Conservation (phyloP, 192 early-diverging fungal species). For the Linnemannia schmuckeri region DNA sequence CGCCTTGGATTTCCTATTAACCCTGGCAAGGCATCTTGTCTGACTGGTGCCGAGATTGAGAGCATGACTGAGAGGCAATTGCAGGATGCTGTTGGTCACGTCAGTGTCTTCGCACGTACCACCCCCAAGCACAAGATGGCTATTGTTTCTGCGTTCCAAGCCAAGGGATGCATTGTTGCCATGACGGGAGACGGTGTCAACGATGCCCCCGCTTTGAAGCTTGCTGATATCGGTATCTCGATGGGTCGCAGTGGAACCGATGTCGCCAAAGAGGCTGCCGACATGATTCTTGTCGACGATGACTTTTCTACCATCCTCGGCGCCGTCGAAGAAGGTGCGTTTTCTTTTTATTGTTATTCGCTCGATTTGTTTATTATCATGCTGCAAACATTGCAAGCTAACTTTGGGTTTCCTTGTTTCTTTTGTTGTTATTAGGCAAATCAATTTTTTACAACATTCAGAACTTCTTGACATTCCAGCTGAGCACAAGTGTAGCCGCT, state of each 20-base stretch:
- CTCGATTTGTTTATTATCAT: neutral
- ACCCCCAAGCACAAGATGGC: constrained; percentile 92
- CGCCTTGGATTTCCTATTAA: constrained; percentile 86
- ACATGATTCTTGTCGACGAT: constrained; percentile 98
- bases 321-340: constrained; percentile 93
- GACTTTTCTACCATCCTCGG: constrained; percentile 93
- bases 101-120: constrained; percentile 84
- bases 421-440: constrained; percentile 71
- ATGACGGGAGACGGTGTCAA: constrained; percentile 99
- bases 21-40: constrained; percentile 68
- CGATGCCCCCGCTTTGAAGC: constrained; percentile 93
- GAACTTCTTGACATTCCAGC: constrained; percentile 97
- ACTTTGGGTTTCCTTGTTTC: neutral
- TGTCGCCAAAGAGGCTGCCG: constrained; percentile 96
- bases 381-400: neutral
- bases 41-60: constrained; percentile 81
- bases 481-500: constrained; percentile 94
- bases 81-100: constrained; percentile 69
- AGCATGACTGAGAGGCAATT: constrained; percentile 74
- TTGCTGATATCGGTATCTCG: constrained; percentile 96
- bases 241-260: constrained; percentile 97
- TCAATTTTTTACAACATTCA: constrained; percentile 98
- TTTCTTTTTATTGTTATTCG: neutral
- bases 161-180: constrained; percentile 88
- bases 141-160: constrained; percentile 91